Evolutionary conservation across 2,329 filamentous ascomycete genomes (phyloP).

Genomic region (Ophiostoma montium): DNA sequence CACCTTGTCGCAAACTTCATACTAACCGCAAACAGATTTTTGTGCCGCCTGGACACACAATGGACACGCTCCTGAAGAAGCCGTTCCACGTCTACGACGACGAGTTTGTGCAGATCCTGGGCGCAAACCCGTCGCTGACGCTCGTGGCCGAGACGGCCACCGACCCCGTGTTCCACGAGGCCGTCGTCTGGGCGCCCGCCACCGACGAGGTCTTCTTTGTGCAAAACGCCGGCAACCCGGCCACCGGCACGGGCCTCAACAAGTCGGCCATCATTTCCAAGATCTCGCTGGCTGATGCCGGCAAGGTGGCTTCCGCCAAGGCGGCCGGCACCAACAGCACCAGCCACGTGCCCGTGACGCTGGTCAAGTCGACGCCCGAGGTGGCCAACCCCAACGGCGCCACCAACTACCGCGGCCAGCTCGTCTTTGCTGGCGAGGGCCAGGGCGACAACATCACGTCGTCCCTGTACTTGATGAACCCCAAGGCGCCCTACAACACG

Average conservation of each 20-base stretch:
- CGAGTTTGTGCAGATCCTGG: constrained; percentile 36
- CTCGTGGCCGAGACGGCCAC: constrained; percentile 29
- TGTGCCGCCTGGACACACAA: constrained; percentile 28
- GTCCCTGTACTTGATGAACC: constrained; percentile 29
- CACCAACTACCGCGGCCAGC: constrained; percentile 34
- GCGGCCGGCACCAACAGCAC: not conserved
- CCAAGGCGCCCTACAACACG: constrained; percentile 33
- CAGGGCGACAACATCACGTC: constrained; percentile 29
- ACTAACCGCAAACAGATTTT: constrained; percentile 19
- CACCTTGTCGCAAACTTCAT: not conserved
- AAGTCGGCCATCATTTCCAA: constrained; percentile 38
- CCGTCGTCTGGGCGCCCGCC: constrained; percentile 34
- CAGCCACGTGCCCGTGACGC: constrained; percentile 25
- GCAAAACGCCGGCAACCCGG: constrained; percentile 33
- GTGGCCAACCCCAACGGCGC: constrained; percentile 36
- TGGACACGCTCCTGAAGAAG: constrained; percentile 23
- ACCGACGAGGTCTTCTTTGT: constrained; percentile 41
- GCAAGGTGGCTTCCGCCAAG: constrained; percentile 19
- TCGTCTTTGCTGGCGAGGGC: constrained; percentile 36
- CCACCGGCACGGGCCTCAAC: constrained; percentile 33
- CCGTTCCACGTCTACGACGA: constrained; percentile 36
- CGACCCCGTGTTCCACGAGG: constrained; percentile 40
- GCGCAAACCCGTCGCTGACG: constrained; percentile 32
- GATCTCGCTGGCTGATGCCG: constrained; percentile 29
- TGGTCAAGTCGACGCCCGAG: constrained; percentile 27